Base-by-base conservation (phyloP, 306 rosid genomes). In the Pterocarpus macrocarpus region DNA sequence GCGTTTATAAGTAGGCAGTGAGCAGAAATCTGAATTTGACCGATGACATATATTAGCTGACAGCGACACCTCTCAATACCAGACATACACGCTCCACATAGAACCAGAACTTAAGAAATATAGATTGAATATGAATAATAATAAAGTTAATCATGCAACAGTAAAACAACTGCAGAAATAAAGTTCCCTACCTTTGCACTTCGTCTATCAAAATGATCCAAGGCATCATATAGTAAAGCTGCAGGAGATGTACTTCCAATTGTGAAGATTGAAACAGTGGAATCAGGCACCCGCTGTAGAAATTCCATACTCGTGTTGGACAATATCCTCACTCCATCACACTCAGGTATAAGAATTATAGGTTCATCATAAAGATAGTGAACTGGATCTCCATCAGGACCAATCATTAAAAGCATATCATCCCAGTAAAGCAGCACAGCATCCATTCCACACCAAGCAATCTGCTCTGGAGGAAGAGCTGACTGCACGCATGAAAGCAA, bases 381-480 rank as follows among this genome's bases (percentile, higher is more conserved):
- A 73, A 95, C 94, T 0, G 99, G 98, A 45, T 95, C 96, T 57
- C 97, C 98, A 78, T 88, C 89, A 38, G 99, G 99, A 68, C 99
- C 98, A 93, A 95, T 92, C 99, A 95, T 95, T 81, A 95, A 85
- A 73, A 95, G 93, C 91, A 88, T 89, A 86, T 95, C 99, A 82
- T 95, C 97, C 99, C 97, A 95, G 80, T 93, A 93, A 57, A 95
- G 92, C 72, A 95, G 86, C 84, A 95, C 98, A 10, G 97, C 92
- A 84, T 95, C 99, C 97, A 95, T 90, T 80, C 99, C 99, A 82
- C 99, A 93, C 98, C 99, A 95, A 41, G 94, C 85, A 64, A 95
- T 69, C 87, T 95, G 99, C 85, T 89, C 87, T 0, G 99, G 99
- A 65, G 99, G 97, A 79, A 91, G 97, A 12, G 94, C 97, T 32